Evolutionary conservation across 2,329 filamentous ascomycete genomes (phyloP).

Genomic region (Atkinsonella hypoxylon): DNA sequence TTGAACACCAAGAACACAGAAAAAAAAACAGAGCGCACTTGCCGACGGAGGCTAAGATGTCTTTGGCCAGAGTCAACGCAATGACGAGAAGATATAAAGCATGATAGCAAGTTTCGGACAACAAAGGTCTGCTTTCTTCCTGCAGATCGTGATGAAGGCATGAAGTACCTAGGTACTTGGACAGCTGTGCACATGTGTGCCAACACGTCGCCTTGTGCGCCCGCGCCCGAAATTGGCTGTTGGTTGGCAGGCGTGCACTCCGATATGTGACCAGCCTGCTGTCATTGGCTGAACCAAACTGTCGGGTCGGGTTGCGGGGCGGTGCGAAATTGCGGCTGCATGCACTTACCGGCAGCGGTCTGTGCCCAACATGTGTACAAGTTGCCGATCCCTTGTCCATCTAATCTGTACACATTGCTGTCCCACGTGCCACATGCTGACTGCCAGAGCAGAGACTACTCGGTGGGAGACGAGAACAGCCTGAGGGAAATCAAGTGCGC

Average conservation of each 20-base stretch:
- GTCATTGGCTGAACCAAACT: slow-evolving; percentile 12
- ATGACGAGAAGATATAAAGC: background rate
- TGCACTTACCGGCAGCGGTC: background rate
- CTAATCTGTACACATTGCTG: too few relatives aligned
- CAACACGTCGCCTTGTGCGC: background rate
- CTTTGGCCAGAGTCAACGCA: background rate
- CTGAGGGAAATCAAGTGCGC: too few relatives aligned
- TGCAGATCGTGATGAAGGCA: background rate
- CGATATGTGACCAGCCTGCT: background rate
- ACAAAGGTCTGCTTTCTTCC: background rate
- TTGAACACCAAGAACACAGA: background rate
- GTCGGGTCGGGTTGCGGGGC: slow-evolving; percentile 10
- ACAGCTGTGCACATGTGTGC: background rate
- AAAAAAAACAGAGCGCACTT: background rate
- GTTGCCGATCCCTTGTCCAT: too few relatives aligned
- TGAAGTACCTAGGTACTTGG: too few relatives aligned
- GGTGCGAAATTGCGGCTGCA: slow-evolving; percentile 5
- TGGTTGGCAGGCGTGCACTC: background rate
- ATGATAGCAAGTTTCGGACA: background rate
- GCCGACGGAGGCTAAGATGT: background rate
- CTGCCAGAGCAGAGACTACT: background rate
- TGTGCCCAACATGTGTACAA: background rate
- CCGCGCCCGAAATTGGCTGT: background rate
- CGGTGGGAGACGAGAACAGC: background rate
- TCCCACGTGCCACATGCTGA: background rate